Evolutionary conservation across 306 rosid genomes (phyloP).

Genomic region (Lupinus albus): DNA sequence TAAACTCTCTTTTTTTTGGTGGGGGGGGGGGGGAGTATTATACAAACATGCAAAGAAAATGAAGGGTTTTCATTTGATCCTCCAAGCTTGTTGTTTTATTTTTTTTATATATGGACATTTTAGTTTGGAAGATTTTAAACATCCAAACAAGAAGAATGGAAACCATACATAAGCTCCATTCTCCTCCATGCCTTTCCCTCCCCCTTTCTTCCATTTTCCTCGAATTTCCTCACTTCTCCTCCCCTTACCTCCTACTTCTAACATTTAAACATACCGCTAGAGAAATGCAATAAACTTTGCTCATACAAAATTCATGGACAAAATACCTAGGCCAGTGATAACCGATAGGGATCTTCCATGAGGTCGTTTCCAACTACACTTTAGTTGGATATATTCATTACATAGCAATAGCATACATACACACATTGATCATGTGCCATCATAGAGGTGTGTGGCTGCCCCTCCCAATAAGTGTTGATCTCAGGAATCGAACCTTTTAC

Average conservation of each 20-base stretch:
- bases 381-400: not conserved
- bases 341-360: constrained; percentile 2
- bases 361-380: not conserved
- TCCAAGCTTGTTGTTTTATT: not conserved
- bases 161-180: not conserved
- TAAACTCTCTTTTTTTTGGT: not conserved
- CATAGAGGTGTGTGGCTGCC: too few relatives aligned
- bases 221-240: not conserved
- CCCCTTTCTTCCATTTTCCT: not conserved
- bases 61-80: constrained; percentile 6
- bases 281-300: not conserved
- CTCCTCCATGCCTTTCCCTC: not conserved
- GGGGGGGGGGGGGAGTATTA: not conserved
- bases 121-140: constrained; percentile 2
- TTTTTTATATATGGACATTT: not conserved
- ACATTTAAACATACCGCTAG: not conserved
- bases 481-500: too few relatives aligned
- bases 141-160: not conserved
- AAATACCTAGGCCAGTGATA: not conserved
- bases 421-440: too few relatives aligned
- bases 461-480: too few relatives aligned
- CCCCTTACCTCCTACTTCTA: not conserved
- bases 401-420: not conserved
- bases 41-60: not conserved
- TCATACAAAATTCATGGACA: not conserved